Evolutionary conservation across 148 eudicot species (phyloP).

Genomic region (Chenopodium suecicum): DNA sequence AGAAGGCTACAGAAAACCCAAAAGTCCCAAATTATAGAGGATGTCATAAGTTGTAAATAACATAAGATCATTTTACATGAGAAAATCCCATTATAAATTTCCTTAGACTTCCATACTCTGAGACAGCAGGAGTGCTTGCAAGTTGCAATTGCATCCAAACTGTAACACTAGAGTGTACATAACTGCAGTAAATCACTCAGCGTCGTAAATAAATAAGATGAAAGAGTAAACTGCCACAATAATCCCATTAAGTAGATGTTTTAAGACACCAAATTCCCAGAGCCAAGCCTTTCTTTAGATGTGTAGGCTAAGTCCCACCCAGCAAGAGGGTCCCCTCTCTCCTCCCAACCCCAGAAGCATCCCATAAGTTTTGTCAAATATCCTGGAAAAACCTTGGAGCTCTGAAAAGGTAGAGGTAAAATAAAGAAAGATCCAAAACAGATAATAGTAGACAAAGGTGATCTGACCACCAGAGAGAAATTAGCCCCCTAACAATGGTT

Average conservation of each 20-base stretch:
- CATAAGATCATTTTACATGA: neutral
- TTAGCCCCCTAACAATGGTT: neutral
- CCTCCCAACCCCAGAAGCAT: neutral
- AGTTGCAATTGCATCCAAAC: neutral
- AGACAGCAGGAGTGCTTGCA: neutral
- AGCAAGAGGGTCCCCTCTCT: neutral
- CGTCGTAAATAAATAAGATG: neutral
- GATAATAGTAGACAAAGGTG: neutral
- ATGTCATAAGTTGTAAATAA: neutral
- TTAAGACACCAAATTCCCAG: neutral
- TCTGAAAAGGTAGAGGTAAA: neutral
- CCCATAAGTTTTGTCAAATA: neutral
- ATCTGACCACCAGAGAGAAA: neutral
- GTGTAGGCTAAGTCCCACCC: neutral
- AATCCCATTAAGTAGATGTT: neutral
- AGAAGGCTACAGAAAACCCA: neutral
- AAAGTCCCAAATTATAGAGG: no score
- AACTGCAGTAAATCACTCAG: neutral
- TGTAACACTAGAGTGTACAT: neutral
- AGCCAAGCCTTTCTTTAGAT: neutral
- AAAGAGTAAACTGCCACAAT: neutral
- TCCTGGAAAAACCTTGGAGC: neutral
- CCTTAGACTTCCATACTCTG: neutral
- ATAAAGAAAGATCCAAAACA: neutral
- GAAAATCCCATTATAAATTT: neutral